Conservation (phyloP, 129 eudicot genomes). For the Deinandra increscens region DNA sequence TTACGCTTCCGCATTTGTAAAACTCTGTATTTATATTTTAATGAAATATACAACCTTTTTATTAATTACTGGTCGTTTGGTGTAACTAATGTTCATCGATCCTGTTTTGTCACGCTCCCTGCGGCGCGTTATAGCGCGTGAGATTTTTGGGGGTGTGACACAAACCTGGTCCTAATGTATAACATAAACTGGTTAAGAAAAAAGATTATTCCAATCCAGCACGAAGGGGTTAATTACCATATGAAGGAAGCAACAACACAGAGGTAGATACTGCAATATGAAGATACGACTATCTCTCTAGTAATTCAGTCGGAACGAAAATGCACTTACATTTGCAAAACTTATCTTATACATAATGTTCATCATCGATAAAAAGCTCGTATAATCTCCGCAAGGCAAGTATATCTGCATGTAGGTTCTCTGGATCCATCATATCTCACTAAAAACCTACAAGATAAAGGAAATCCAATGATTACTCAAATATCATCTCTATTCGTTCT, state of each 20-base stretch:
- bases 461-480: neutral
- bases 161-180: too few species aligned
- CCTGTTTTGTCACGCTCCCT: too few species aligned
- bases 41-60: too few species aligned
- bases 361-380: conserved; percentile 31
- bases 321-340: conserved; percentile 26
- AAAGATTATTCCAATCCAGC: too few species aligned
- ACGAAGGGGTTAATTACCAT: neutral
- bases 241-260: neutral
- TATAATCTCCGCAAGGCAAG: conserved; percentile 33
- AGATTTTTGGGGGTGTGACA: too few species aligned
- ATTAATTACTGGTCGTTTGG: too few species aligned
- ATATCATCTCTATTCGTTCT: too few species aligned
- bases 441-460: neutral
- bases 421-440: conserved; percentile 28
- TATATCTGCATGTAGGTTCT: conserved; percentile 23
- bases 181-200: too few species aligned
- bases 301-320: neutral
- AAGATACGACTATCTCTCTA: neutral
- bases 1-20: too few species aligned
- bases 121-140: too few species aligned
- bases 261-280: neutral
- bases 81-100: too few species aligned
- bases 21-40: too few species aligned
- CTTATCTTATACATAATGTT: conserved; percentile 11